Conservation (phyloP, 768 basidiomycete species). For the Lyophyllum decastes region DNA sequence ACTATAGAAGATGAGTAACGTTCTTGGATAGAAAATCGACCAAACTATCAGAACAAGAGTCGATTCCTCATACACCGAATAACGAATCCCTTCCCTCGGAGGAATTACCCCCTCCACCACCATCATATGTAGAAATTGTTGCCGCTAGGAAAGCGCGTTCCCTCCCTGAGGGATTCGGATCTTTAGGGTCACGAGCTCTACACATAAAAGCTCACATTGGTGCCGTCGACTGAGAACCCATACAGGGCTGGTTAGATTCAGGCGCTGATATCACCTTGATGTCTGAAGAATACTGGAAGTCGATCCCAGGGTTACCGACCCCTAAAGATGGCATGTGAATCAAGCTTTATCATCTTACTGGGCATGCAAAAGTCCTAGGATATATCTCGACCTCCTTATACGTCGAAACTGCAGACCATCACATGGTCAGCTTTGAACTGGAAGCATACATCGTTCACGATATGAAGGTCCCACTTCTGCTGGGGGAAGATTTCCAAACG, state of each 20-base stretch:
- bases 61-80: not conserved
- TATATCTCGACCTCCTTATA: not conserved
- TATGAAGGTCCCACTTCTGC: constrained; percentile 28
- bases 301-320: not conserved
- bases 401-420: not conserved
- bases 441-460: constrained; percentile 32
- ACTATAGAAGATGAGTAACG: not conserved
- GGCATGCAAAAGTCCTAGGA: too few species aligned
- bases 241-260: not conserved
- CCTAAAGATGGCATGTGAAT: not conserved
- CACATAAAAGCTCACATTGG: not conserved
- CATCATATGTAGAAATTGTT: not conserved
- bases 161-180: not conserved
- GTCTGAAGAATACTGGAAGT: not conserved
- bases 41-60: too few species aligned
- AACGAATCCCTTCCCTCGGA: not conserved
- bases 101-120: not conserved
- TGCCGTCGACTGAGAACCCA: not conserved
- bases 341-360: not conserved
- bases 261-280: not conserved
- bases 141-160: not conserved
- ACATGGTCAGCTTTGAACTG: constrained; percentile 21
- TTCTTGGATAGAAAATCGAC: not conserved
- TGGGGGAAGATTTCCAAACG: constrained; percentile 34
- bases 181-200: not conserved